phyloP scores from a whole-genome alignment of 495 filamentous ascomycete genomes.

The Talaromyces nanjingensis region DNA sequence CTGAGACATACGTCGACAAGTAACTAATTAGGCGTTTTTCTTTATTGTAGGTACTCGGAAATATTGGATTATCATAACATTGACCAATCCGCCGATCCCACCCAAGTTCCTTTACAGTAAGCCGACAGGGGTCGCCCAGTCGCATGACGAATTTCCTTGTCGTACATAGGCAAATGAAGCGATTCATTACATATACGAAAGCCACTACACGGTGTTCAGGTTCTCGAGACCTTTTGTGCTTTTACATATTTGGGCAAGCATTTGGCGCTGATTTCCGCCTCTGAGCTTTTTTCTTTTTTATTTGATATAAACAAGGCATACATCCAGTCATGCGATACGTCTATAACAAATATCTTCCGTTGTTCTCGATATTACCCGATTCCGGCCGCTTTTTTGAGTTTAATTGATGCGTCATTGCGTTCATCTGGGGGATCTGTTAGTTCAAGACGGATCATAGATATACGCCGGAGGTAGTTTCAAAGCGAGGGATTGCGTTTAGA shows the following conservation, averaged over 20 bases:
- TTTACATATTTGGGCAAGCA: conserved; percentile 6
- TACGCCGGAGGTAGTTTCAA: background rate
- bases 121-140: background rate
- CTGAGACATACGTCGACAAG: background rate
- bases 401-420: background rate
- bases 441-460: background rate
- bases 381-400: background rate
- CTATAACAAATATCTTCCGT: background rate
- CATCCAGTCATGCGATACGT: background rate
- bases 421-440: background rate
- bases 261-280: conserved; percentile 2
- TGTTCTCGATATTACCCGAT: background rate
- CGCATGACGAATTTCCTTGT: conserved; percentile 5
- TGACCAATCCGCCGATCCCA: conserved; percentile 48
- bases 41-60: conserved; percentile 79
- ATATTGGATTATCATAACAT: conserved; percentile 99
- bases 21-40: background rate
- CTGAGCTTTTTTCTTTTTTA: background rate
- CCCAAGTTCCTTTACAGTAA: conserved; percentile 17
- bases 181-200: conserved; percentile 4
- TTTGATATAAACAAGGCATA: background rate
- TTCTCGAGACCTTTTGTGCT: background rate
- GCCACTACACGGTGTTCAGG: conserved; percentile 1
- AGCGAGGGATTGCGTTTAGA: background rate
- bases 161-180: conserved; percentile 5